Conservation (phyloP, 2,329 filamentous ascomycete genomes). For the Penicillium thymicola region DNA sequence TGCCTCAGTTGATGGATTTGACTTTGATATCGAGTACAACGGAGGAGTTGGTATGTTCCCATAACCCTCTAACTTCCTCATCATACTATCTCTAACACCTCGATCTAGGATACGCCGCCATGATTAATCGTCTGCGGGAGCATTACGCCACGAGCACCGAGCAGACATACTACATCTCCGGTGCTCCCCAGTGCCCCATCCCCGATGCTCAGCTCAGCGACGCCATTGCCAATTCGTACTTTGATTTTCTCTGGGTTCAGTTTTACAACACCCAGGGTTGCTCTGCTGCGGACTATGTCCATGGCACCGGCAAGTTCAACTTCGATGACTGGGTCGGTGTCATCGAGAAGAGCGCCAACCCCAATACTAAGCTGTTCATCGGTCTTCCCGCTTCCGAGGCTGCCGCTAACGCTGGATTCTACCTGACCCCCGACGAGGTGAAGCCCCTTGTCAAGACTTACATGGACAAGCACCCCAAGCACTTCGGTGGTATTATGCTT, state of each 20-base stretch:
- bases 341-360: slow-evolving; percentile 38
- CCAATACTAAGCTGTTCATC: slow-evolving; percentile 52
- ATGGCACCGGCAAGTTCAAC: slow-evolving; percentile 41
- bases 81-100: neutral
- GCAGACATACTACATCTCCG: slow-evolving; percentile 50
- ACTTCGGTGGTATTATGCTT: slow-evolving; percentile 59
- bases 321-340: slow-evolving; percentile 47
- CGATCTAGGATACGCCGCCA: slow-evolving; percentile 43
- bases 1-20: slow-evolving; percentile 51
- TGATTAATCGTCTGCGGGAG: slow-evolving; percentile 48
- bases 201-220: slow-evolving; percentile 48
- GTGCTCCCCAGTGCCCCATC: slow-evolving; percentile 52
- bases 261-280: slow-evolving; percentile 55
- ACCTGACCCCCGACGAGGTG: slow-evolving; percentile 49
- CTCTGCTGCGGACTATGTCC: slow-evolving; percentile 47
- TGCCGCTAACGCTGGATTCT: slow-evolving; percentile 38
- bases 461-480: slow-evolving; percentile 37
- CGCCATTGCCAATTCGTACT: slow-evolving; percentile 44
- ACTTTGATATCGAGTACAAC: slow-evolving; percentile 47
- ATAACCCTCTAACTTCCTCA: neutral
- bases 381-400: slow-evolving; percentile 45
- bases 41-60: slow-evolving; percentile 28
- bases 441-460: slow-evolving; percentile 45
- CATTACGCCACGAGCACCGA: slow-evolving; percentile 37
- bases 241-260: slow-evolving; percentile 56